Evolutionary conservation across 1,139 yeast species (phyloP).

Genomic region (Pichia sp.): DNA sequence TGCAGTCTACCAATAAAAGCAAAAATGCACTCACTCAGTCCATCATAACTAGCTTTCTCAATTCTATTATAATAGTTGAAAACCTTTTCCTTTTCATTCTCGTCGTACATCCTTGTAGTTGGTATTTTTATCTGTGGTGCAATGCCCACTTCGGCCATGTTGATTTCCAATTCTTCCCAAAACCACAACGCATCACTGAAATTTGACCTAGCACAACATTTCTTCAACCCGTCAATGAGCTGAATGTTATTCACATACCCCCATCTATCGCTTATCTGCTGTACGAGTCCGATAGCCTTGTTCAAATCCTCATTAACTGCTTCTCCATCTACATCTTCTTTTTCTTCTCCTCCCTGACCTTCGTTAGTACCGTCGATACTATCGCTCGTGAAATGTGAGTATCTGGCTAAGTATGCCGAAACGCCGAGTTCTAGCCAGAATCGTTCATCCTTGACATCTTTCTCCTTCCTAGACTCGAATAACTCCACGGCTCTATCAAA

Average conservation of each 20-base stretch:
- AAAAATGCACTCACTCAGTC: slow-evolving; percentile 18
- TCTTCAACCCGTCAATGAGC: slow-evolving; percentile 17
- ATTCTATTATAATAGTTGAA: slow-evolving; percentile 23
- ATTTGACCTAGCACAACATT: slow-evolving; percentile 13
- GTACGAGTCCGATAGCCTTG: slow-evolving; percentile 19
- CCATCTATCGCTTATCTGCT: slow-evolving; percentile 16
- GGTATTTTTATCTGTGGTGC: slow-evolving; percentile 14
- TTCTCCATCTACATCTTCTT: not conserved
- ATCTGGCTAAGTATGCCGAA: slow-evolving; percentile 17
- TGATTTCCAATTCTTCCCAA: slow-evolving; percentile 22
- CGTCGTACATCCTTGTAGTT: slow-evolving; percentile 17
- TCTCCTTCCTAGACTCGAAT: slow-evolving; percentile 21
- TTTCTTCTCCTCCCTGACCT: no score
- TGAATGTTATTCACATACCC: slow-evolving; percentile 21
- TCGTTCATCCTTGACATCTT: slow-evolving; percentile 25
- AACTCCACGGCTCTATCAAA: slow-evolving; percentile 19
- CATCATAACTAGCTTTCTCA: slow-evolving; percentile 21
- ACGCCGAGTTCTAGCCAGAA: slow-evolving; percentile 29
- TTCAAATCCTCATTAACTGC: slow-evolving; percentile 5
- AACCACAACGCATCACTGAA: slow-evolving; percentile 20
- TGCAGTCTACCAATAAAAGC: slow-evolving; percentile 15
- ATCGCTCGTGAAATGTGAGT: not conserved
- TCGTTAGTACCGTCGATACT: not conserved
- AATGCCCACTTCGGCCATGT: slow-evolving; percentile 22
- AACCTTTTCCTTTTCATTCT: slow-evolving; percentile 14